Evolutionary conservation across 768 basidiomycete genomes (phyloP).

Genomic region (Lentinus brumalis): DNA sequence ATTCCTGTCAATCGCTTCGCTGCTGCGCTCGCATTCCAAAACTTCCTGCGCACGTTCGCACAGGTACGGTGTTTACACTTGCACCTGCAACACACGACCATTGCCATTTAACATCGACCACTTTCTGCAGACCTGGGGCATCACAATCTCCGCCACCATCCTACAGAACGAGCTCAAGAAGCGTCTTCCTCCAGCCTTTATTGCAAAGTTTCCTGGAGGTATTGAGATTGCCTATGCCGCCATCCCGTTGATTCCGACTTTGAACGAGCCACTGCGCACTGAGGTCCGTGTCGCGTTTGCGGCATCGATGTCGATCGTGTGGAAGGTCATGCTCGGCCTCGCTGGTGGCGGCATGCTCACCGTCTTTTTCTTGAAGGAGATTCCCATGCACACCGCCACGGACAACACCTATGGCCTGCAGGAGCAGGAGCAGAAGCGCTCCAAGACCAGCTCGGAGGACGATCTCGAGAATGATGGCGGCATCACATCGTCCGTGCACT

Average conservation of each 20-base stretch:
- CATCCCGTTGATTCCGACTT: conserved; percentile 31
- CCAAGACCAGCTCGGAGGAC: too few species aligned
- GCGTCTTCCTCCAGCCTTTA: conserved; percentile 32
- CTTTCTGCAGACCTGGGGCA: conserved; percentile 42
- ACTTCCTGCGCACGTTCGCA: not conserved
- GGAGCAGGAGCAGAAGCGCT: too few species aligned
- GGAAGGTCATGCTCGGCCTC: conserved; percentile 35
- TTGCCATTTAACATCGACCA: too few species aligned
- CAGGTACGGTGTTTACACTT: too few species aligned
- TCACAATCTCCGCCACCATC: conserved; percentile 37
- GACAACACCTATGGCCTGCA: conserved; percentile 5
- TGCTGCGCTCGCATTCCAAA: conserved; percentile 31
- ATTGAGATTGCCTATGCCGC: conserved; percentile 28
- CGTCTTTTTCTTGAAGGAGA: conserved; percentile 1
- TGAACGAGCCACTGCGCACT: conserved; percentile 23
- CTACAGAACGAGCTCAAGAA: conserved; percentile 39
- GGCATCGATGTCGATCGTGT: conserved; percentile 30
- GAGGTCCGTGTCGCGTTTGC: conserved; percentile 34
- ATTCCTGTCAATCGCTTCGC: conserved; percentile 34
- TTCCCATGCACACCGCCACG: not conserved
- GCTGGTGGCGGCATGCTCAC: conserved; percentile 24
- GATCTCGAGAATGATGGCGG: too few species aligned
- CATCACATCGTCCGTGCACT: too few species aligned
- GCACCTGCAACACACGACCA: too few species aligned
- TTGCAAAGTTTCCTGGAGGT: conserved; percentile 29